A percentile compares a stretch with the other conserved stretches of the same genome.
These are phyloP conservation scores for Colletotrichum brevisporum DNA, from an alignment of 2,329 filamentous ascomycete genomes.

Conservation along the genomic window DNA sequence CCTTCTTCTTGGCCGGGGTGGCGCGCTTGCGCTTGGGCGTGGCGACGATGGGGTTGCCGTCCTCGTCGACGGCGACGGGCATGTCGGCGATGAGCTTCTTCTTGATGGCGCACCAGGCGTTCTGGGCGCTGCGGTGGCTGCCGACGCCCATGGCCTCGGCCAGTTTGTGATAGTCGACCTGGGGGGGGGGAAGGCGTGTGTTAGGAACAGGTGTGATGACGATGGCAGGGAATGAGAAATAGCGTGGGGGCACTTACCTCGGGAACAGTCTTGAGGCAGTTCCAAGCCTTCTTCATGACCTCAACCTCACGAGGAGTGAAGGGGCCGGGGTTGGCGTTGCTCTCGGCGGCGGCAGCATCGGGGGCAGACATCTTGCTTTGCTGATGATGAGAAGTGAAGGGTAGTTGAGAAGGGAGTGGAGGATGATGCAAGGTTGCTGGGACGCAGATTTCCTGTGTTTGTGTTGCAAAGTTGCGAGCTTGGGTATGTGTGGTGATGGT, in stretches of 20 bases:
- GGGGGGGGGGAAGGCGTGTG: conserved; percentile 14
- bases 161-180: conserved; percentile 46
- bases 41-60: conserved; percentile 24
- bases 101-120: conserved; percentile 45
- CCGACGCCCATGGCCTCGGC: conserved; percentile 44
- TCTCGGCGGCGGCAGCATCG: background rate
- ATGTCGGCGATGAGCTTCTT: conserved; percentile 44
- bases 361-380: conserved; percentile 22
- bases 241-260: conserved; percentile 42
- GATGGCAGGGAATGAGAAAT: background rate
- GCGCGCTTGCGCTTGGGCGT: conserved; percentile 42
- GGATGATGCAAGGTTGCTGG: too few species aligned
- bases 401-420: background rate
- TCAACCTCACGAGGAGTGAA: conserved; percentile 45
- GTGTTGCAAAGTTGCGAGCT: background rate
- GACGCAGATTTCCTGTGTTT: background rate
- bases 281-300: conserved; percentile 45
- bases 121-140: conserved; percentile 44
- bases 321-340: background rate
- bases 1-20: conserved; percentile 24
- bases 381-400: background rate
- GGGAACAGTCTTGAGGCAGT: conserved; percentile 45
- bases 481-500: background rate
- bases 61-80: conserved; percentile 11
- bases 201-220: background rate